Evolutionary conservation across 805 yeast species (phyloP).

Genomic region (Hanseniaspora mollemarum): DNA sequence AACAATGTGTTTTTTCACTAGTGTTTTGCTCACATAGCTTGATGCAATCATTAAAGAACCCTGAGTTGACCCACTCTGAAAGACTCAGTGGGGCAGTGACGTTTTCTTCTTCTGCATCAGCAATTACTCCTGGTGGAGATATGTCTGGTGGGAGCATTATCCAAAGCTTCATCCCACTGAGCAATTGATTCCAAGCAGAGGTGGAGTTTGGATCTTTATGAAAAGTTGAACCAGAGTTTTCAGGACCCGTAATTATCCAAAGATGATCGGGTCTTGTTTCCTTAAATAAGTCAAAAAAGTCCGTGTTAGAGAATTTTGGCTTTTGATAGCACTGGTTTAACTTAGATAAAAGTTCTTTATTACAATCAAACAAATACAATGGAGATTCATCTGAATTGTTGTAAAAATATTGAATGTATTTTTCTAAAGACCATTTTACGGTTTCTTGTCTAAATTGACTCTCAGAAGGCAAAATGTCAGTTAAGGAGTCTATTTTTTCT

Average conservation of each 20-base stretch:
- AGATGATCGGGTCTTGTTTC: constrained; percentile 66
- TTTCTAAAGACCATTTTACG: constrained; percentile 60
- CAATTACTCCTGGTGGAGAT: constrained; percentile 76
- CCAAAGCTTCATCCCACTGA: constrained; percentile 74
- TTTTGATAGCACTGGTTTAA: constrained; percentile 40
- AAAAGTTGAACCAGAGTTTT: constrained; percentile 73
- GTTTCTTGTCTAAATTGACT: constrained; percentile 72
- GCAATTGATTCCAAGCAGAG: constrained; percentile 77
- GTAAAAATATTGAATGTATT: constrained; percentile 50
- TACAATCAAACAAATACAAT: constrained; percentile 73
- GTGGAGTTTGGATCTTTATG: constrained; percentile 90
- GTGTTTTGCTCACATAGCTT: constrained; percentile 36
- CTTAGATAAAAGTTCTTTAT: constrained; percentile 52
- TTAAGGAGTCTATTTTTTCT: constrained; percentile 44
- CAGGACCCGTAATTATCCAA: constrained; percentile 85
- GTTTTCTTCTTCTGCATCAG: constrained; percentile 67
- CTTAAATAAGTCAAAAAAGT: constrained; percentile 48
- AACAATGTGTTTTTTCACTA: constrained; percentile 31
- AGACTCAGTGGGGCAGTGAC: constrained; percentile 86
- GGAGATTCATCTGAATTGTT: constrained; percentile 72
- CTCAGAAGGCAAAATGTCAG: constrained; percentile 48
- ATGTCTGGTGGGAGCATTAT: constrained; percentile 70
- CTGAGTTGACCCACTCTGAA: constrained; percentile 82
- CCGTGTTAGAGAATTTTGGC: constrained; percentile 48
- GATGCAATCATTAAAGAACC: constrained; percentile 62